Evolutionary conservation across 2,329 filamentous ascomycete species (phyloP).

Genomic region (Claviceps sp.): DNA sequence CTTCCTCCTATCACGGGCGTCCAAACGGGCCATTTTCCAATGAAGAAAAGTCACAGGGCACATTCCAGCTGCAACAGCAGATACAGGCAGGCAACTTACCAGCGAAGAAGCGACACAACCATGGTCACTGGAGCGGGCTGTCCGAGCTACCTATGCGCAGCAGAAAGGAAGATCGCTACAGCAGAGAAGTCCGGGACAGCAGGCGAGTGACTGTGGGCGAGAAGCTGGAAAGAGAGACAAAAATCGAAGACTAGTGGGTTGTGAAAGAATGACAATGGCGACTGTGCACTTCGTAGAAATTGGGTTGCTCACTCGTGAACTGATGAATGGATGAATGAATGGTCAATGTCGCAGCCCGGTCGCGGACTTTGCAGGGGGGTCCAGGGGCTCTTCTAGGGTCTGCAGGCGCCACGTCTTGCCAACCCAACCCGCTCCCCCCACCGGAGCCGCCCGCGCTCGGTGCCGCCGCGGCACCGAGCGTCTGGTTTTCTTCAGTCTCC

Average conservation of each 20-base stretch:
- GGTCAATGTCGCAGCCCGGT: not conserved
- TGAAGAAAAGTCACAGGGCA: no score
- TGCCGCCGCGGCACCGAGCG: not conserved
- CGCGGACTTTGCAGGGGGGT: not conserved
- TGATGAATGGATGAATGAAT: not conserved
- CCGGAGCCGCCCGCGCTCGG: not conserved
- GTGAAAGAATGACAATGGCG: not conserved
- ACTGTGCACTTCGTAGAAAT: not conserved
- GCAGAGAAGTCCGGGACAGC: not conserved
- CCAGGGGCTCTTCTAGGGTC: constrained; percentile 4
- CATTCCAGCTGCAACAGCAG: no score
- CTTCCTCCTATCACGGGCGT: not conserved
- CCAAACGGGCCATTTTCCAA: not conserved
- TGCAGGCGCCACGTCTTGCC: constrained; percentile 10
- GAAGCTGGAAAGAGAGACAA: not conserved
- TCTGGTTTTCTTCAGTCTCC: not conserved
- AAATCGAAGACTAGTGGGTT: no score
- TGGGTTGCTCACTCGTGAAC: not conserved
- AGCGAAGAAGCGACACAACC: constrained; percentile 17
- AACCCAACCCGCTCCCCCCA: constrained; percentile 9
- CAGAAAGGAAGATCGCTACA: not conserved
- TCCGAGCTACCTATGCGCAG: not conserved
- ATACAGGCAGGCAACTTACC: constrained; percentile 9
- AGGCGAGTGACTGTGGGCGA: not conserved
- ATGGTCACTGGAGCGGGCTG: constrained; percentile 1